Evolutionary conservation across 208 protist species (phyloP).

Genomic region (Leishmania mexicana): DNA sequence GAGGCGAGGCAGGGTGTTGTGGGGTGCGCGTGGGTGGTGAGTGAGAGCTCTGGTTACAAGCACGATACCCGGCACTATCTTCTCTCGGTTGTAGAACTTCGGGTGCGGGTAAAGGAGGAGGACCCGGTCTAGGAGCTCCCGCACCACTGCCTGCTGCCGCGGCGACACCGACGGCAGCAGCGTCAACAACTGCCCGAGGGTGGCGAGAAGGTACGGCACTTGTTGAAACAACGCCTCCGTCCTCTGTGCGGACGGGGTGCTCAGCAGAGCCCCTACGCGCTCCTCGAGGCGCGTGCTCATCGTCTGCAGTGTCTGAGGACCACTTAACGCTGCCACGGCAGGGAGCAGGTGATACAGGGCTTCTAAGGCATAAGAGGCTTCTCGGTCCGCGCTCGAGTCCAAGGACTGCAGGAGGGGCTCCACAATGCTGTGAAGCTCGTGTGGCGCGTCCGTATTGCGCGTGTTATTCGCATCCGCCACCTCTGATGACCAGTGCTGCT

Average conservation of each 20-base stretch:
- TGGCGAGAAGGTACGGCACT: conserved; percentile 10
- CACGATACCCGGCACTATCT: conserved; percentile 30
- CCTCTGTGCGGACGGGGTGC: background rate
- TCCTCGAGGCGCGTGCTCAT: conserved; percentile 3
- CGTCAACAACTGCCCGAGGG: conserved; percentile 24
- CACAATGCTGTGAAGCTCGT: background rate
- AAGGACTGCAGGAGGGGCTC: background rate
- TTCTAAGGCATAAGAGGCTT: conserved; percentile 5
- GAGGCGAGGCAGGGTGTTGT: background rate
- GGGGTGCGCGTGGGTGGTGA: conserved; percentile 7
- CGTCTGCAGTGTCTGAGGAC: background rate
- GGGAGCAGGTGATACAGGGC: conserved; percentile 21
- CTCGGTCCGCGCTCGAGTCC: background rate
- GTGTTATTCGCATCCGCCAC: no score
- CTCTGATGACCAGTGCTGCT: background rate
- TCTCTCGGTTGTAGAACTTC: conserved; percentile 31
- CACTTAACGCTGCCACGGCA: background rate
- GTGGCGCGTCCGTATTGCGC: background rate
- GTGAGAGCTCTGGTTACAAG: conserved; percentile 39
- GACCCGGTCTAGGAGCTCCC: conserved; percentile 23
- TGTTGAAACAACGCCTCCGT: conserved; percentile 11
- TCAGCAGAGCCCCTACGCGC: conserved; percentile 5
- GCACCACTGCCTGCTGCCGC: conserved; percentile 6
- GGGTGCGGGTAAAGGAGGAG: conserved; percentile 28
- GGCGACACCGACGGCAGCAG: conserved; percentile 29